Percentiles rank a stretch among this genome's conserved stretches.
phyloP scores from a whole-genome alignment of 305 asterid species.

The Rubia peregrina region DNA sequence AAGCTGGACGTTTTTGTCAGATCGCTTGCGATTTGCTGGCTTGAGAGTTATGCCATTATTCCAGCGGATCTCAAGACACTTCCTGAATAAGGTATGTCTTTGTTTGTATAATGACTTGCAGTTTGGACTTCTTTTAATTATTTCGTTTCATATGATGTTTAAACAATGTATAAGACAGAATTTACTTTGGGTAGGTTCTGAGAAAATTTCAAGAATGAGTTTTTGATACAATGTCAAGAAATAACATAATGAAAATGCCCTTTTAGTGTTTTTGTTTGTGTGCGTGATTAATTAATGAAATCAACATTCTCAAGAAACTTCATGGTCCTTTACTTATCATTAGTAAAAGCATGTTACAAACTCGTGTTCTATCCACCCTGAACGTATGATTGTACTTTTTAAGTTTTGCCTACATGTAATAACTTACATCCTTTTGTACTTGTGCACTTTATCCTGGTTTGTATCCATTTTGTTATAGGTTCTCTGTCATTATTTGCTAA shows the following conservation, averaged over 20 bases:
- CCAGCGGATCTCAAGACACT: conserved; percentile 71
- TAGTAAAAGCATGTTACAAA: background rate
- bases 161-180: background rate
- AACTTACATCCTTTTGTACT: background rate
- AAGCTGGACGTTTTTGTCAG: conserved; percentile 69
- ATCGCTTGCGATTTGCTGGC: conserved; percentile 69
- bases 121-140: background rate
- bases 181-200: conserved; percentile 6
- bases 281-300: background rate
- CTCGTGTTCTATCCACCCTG: background rate
- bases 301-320: background rate
- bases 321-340: background rate
- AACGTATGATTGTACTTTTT: background rate
- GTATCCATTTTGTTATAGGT: background rate
- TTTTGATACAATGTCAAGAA: background rate
- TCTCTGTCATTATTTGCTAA: background rate
- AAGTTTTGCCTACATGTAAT: background rate
- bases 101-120: background rate
- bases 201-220: background rate
- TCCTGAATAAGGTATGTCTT: conserved; percentile 68
- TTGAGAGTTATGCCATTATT: conserved; percentile 89
- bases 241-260: background rate
- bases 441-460: background rate
- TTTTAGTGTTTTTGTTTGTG: background rate
- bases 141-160: background rate